phyloP scores from a whole-genome alignment of 148 eudicot genomes.

The Amaranthus hypochondriacus region DNA sequence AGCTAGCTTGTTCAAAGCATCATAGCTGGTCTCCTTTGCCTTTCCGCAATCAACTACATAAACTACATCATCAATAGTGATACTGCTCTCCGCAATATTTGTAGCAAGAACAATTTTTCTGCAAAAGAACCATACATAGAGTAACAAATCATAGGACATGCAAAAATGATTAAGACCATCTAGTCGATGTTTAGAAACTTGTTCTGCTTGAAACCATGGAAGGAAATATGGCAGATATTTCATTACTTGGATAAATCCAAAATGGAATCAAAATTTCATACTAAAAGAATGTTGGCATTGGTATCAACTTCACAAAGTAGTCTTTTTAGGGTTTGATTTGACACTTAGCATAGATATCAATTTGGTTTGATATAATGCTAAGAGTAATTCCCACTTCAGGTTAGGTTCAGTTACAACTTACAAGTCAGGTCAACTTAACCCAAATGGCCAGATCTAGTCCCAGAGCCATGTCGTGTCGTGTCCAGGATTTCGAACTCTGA shows the following conservation, averaged over 20 bases:
- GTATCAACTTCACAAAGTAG: no score
- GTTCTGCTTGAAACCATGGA: no score
- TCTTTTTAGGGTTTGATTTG: no score
- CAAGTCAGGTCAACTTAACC: no score
- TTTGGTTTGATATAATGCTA: no score
- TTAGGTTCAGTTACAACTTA: no score
- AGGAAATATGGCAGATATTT: neutral
- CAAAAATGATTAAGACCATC: neutral
- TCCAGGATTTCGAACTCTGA: no score
- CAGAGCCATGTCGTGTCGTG: no score
- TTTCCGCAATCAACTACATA: constrained; percentile 95
- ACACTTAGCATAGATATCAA: no score
- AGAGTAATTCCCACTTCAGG: no score
- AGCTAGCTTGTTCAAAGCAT: constrained; percentile 95
- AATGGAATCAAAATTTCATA: neutral
- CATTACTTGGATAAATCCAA: neutral
- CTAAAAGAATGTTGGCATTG: neutral
- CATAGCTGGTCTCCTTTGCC: constrained; percentile 98
- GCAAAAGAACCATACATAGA: constrained; percentile 16
- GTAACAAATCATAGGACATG: constrained; percentile 10
- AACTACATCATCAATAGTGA: constrained; percentile 94
- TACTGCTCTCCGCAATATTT: constrained; percentile 96
- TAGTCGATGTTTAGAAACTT: neutral
- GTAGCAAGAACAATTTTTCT: constrained; percentile 96
- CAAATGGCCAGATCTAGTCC: no score